Base-by-base conservation (phyloP, 2,329 filamentous ascomycete genomes). In the Cladosporium sp. region DNA sequence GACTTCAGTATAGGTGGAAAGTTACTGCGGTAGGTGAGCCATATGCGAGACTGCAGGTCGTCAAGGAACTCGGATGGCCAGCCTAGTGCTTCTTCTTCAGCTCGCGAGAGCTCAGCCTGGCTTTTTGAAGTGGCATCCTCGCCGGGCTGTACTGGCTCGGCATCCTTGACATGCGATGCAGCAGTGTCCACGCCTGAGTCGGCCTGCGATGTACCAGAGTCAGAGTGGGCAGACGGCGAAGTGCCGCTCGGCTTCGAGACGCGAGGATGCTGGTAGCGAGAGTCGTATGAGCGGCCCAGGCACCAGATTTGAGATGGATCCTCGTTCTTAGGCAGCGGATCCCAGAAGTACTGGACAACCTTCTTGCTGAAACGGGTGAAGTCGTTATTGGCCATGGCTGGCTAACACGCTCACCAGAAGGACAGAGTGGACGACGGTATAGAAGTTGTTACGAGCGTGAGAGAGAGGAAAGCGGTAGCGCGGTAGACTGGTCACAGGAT, bases 21-120 rank as follows among this genome's bases (percentile, higher is more conserved):
- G 71, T 90, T 90, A 30, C 90, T 95, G 61, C 95, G 88, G 75
- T 99, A 99, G 11, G 94, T 98, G 86, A 99, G 92, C 94, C 95
- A 98, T 77, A 97, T 87, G 68, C 88, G 88, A 5, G 94, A 93
- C 77, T 97, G 93, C 74, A 98, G 96, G 78, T 99, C 95, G 67
- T 93, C 90, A 38, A 98, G 82, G 74, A 99, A 99, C 4, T 87
- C 84, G 11, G 86, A 81, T 11, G 95, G 95, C 95, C 95, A 99
- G 66, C 90, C 89, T 47, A 76, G 68, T 52, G 79, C 75, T 63
- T 78, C 75, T 15, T 77, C 76, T 44, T 77, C 74, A 4, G 71
- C 70, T 61, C 70, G 71, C 24, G 73, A 70, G 18, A 75, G 66
- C 12, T 74, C 71, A 14, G 71, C 69, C 60, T 74, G 71, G 67